phyloP scores from a whole-genome alignment of 441 rosid species.

The Pelargonium citronellum region DNA sequence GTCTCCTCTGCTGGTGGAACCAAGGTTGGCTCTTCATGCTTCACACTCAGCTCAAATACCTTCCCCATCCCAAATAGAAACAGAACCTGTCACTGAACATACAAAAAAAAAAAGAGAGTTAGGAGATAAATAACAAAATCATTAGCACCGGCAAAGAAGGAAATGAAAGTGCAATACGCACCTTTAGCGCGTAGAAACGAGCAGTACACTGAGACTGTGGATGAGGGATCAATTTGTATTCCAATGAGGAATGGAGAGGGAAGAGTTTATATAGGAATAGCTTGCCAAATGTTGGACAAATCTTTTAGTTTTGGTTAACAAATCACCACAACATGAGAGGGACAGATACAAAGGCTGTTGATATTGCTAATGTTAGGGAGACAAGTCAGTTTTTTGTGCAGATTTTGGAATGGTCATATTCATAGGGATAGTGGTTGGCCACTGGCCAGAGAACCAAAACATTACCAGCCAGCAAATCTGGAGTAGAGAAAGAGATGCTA shows the following conservation, averaged over 20 bases:
- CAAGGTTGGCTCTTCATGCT: constrained; percentile 47
- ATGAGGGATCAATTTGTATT: background rate
- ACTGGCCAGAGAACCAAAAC: constrained; percentile 36
- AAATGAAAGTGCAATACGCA: background rate
- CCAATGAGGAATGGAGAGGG: background rate
- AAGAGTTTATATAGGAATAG: constrained; percentile 1
- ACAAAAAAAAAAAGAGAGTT: background rate
- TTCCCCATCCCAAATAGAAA: background rate
- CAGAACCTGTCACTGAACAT: background rate
- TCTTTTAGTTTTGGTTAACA: constrained; percentile 8
- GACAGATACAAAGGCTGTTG: background rate
- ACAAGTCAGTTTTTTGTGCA: background rate
- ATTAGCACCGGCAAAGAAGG: background rate
- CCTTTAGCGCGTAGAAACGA: too few species aligned
- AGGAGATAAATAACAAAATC: background rate
- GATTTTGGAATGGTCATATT: background rate
- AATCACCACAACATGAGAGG: background rate
- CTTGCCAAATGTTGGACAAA: background rate
- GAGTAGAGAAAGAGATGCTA: constrained; percentile 16
- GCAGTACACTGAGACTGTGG: background rate
- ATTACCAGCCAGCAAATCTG: constrained; percentile 30
- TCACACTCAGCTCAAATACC: constrained; percentile 36
- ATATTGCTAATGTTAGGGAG: too few species aligned
- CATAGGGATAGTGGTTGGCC: constrained; percentile 27
- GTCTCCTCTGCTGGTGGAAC: constrained; percentile 70